These are phyloP conservation scores for Tylopilus sp. DNA, from an alignment of 1,284 basidiomycete species.

Conservation along the genomic window DNA sequence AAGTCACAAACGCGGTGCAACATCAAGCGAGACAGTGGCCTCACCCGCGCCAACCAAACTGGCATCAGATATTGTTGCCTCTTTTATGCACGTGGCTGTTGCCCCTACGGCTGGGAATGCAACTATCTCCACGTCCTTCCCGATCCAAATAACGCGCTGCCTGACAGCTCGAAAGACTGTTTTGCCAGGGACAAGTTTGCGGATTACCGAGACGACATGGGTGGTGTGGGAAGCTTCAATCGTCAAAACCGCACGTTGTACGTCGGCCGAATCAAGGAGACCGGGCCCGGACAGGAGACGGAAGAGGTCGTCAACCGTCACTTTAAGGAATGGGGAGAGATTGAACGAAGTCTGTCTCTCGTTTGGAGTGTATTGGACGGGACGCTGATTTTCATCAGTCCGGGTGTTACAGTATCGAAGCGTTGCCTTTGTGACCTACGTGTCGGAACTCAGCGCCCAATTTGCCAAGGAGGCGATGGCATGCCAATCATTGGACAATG, in stretches of 20 bases:
- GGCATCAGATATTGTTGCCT: slow-evolving; percentile 91
- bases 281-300: slow-evolving; percentile 79
- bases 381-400: slow-evolving; percentile 44
- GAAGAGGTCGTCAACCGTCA: slow-evolving; percentile 87
- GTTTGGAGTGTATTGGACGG: slow-evolving; percentile 1
- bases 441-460: slow-evolving; percentile 80
- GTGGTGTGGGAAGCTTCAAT: slow-evolving; percentile 94
- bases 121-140: slow-evolving; percentile 89
- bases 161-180: slow-evolving; percentile 92
- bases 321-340: slow-evolving; percentile 97
- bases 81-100: slow-evolving; percentile 94
- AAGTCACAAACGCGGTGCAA: slow-evolving; percentile 89
- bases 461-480: slow-evolving; percentile 99
- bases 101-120: slow-evolving; percentile 97
- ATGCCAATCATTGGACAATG: slow-evolving; percentile 94
- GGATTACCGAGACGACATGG: slow-evolving; percentile 99
- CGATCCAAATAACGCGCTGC: slow-evolving; percentile 61
- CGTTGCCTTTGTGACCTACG: slow-evolving; percentile 96
- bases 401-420: slow-evolving; percentile 90
- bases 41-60: slow-evolving; percentile 89
- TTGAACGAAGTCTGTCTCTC: slow-evolving; percentile 75
- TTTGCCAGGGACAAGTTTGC: slow-evolving; percentile 97
- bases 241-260: slow-evolving; percentile 93
- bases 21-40: slow-evolving; percentile 84
- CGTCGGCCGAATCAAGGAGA: slow-evolving; percentile 90